Base-by-base conservation (phyloP, 345 rosid species). In the Eucalyptus sp. region DNA sequence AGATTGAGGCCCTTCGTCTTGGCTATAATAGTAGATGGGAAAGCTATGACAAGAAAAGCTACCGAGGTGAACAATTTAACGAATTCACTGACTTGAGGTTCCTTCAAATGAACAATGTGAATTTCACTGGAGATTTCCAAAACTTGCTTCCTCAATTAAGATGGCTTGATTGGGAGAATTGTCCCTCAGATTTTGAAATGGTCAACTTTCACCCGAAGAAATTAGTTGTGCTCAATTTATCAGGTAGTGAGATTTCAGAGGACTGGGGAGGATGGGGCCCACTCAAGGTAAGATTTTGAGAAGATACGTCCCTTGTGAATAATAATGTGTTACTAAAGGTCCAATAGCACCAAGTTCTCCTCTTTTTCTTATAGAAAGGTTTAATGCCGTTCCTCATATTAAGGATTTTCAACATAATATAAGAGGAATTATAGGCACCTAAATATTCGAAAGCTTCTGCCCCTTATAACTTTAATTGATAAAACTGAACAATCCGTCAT, bases 201-300 rank as follows among this genome's bases (percentile, higher is more conserved):
- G 12, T 8, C 41, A 66, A 66, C 3, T 66, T 66, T 31, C 22
- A 66, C 2, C 11, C 3, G 0, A 31, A 31, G 22, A 66, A 66
- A 66, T 66, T 66, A 16, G 22, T 4, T 1, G 22, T 31, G 18
- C 79, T 66, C 2, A 0, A 66, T 3, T 2, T 66, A 17, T 66
- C 79, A 7, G 0, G 0, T 0, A 31, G 43, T 16, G 0, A 1
- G 1, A 15, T 66, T 66, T 4, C 6, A 1, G 22, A 66, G 5
- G 3, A 31, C 0, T 66, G 41, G 79, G 41, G 79, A 58, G 64
- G n/a, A 58, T 58, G 64, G 64, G 64, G n/a, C 1, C 64, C 64
- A 25, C 64, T 58, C n/a, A 58, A 58, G 64, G n/a, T 58, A 58
- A 58, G 7, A 58, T 2, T 0, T 58, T 25, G 29, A 25, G 3